Evolutionary conservation across 768 basidiomycete genomes (phyloP), one percentile per base, ranked within the genome.

Genomic region (Crucibulum laeve): DNA sequence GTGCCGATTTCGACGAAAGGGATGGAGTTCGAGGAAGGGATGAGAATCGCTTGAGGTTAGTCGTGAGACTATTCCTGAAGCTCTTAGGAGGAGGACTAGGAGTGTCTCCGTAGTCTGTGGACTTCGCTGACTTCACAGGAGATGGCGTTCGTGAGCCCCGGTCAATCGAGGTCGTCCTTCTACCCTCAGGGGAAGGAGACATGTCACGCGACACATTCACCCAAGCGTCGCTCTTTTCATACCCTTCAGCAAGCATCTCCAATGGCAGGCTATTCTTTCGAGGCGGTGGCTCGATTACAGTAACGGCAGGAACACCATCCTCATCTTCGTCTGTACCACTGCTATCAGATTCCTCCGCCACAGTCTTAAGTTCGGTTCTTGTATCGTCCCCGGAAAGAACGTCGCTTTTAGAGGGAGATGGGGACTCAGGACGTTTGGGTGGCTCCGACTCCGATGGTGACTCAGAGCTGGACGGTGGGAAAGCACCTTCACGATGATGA

Each of bases 21-120:
- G 84, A 86, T 4, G 85, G 83, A 5, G 84, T 78, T 24, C 82
- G 76, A 4, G 87, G 83, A 40, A 88, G 65, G 3, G 85, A 70
- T 6, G 76, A 76, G 44, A 79, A 66, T 4, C 76, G 64, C 55
- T 70, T 77, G 26, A 79, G 50, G 40, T 65, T 67, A 14, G 59
- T 68, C 21, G 72, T 69, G 38, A 76, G 53, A 52, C 73, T 76
- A 43, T 69, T 69, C 47, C 71, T 64, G 41, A 76, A 64, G 50
- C 69, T 70, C 57, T 76, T 79, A 3, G 72, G 70, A 41, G 74
- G 74, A 24, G 75, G 71, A 51, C 71, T 74, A 8, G 74, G 74
- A 2, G 60, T 43, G n/a, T 50, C 44, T 13, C 22, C 13, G 38
- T 21, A 32, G 45, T 35, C 18, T 47, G 49, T 5, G 25, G 34